Conservation (phyloP, 805 yeast species). For the Kodamaea lidongshanica region DNA sequence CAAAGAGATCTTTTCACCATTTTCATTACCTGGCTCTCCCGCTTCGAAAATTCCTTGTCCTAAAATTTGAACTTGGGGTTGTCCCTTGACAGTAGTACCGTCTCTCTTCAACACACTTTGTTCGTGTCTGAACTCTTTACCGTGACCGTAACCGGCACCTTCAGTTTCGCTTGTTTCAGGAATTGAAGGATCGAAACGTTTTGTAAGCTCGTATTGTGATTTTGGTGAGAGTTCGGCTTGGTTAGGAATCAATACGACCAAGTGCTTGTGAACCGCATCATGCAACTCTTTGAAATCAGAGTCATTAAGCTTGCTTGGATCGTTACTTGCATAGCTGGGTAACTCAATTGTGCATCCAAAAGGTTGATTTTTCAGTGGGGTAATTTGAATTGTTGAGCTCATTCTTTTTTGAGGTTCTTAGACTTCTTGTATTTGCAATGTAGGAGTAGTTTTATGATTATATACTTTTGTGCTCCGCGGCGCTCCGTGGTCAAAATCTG, state of each 20-base stretch:
- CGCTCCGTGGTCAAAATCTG: too few species aligned
- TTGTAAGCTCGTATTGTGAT: conserved; percentile 71
- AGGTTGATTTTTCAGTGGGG: conserved; percentile 45
- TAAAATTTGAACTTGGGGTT: conserved; percentile 86
- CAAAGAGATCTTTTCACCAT: conserved; percentile 53
- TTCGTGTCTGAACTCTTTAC: conserved; percentile 54
- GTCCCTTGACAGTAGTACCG: conserved; percentile 70
- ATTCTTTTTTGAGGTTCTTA: conserved; percentile 6
- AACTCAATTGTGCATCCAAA: conserved; percentile 65
- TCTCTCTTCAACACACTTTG: conserved; percentile 69
- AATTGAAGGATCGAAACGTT: conserved; percentile 68
- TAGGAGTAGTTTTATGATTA: too few species aligned
- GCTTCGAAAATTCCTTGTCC: conserved; percentile 73
- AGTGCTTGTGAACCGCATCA: conserved; percentile 59
- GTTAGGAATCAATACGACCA: conserved; percentile 69
- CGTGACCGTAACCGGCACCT: conserved; percentile 73
- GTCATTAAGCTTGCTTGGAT: conserved; percentile 63
- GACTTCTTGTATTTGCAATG: too few species aligned
- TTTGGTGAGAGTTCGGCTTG: conserved; percentile 64
- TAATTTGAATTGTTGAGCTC: conserved; percentile 17
- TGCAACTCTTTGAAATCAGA: conserved; percentile 57
- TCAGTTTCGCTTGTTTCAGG: conserved; percentile 32
- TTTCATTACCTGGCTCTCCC: conserved; percentile 49
- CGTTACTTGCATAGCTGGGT: conserved; percentile 60
- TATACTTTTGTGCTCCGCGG: too few species aligned